Evolutionary conservation across 192 early-diverging fungal species (phyloP).

Genomic region (Coemansia sp.): DNA sequence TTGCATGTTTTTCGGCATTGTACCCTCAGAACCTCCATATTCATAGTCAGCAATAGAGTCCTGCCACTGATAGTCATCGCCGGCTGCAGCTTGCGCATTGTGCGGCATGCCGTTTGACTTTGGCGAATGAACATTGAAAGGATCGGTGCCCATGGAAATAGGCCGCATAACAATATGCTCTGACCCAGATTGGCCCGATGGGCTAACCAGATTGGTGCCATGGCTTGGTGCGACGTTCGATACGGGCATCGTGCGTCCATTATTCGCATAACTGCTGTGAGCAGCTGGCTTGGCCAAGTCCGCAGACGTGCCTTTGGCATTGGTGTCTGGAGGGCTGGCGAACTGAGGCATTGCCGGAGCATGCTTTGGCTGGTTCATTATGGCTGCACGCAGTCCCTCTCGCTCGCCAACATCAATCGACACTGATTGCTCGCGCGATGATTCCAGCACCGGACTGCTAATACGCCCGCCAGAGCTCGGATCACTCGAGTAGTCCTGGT

Average conservation of each 20-base stretch:
- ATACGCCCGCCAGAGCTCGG: constrained; percentile 18
- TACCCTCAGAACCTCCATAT: constrained; percentile 11
- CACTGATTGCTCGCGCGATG: constrained; percentile 37
- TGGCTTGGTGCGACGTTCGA: not conserved
- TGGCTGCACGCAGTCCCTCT: not conserved
- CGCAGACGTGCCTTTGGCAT: not conserved
- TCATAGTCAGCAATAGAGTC: constrained; percentile 32
- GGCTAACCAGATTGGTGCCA: not conserved
- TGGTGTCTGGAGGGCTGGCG: not conserved
- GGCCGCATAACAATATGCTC: constrained; percentile 47
- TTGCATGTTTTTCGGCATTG: not conserved
- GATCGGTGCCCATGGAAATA: constrained; percentile 22
- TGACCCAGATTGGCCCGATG: constrained; percentile 19
- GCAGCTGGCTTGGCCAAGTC: not conserved
- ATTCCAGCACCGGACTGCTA: constrained; percentile 28
- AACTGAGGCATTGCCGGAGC: constrained; percentile 1
- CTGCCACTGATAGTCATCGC: constrained; percentile 15
- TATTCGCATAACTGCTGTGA: not conserved
- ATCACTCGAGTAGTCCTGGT: constrained; percentile 25
- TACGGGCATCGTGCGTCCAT: too few relatives aligned
- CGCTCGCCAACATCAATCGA: constrained; percentile 29
- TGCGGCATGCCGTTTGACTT: not conserved
- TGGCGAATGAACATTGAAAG: not conserved
- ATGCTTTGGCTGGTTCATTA: not conserved
- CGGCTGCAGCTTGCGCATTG: not conserved